A percentile compares a stretch with the other conserved stretches of the same genome.
Evolutionary conservation across 768 basidiomycete species (phyloP).

Genomic region (Boletus fagicola): DNA sequence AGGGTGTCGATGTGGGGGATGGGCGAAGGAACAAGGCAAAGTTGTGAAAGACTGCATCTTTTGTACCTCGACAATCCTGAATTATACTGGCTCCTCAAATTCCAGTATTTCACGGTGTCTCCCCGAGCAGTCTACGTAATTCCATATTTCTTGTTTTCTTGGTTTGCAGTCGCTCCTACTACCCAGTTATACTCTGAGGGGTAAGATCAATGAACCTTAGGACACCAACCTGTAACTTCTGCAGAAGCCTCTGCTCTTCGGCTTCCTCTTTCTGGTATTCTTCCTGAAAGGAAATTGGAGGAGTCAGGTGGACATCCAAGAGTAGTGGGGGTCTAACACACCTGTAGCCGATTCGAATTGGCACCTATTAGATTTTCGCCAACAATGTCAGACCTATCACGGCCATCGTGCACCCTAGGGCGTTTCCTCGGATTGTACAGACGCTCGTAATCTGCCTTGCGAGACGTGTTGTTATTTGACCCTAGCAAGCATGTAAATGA

Average conservation of each 20-base stretch:
- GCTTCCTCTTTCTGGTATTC: slow-evolving; percentile 13
- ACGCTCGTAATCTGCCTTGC: not conserved
- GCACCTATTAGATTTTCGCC: not conserved
- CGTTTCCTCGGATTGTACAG: not conserved
- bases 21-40: slow-evolving; percentile 4
- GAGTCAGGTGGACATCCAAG: not conserved
- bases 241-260: slow-evolving; percentile 16
- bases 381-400: not conserved
- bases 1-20: slow-evolving; percentile 3
- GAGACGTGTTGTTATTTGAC: not conserved
- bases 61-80: not conserved
- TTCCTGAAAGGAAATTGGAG: not conserved
- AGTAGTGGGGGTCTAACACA: not conserved
- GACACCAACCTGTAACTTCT: slow-evolving; percentile 10
- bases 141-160: slow-evolving; percentile 10
- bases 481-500: not conserved
- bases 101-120: not conserved
- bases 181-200: not conserved
- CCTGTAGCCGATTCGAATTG: not conserved
- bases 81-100: not conserved
- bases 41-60: slow-evolving; percentile 8
- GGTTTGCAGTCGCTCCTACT: slow-evolving; percentile 5
- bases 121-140: slow-evolving; percentile 14
- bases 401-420: not conserved
- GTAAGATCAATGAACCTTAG: not conserved